phyloP scores from a whole-genome alignment of 257 asterid species.

The Orobanche coerulescens region DNA sequence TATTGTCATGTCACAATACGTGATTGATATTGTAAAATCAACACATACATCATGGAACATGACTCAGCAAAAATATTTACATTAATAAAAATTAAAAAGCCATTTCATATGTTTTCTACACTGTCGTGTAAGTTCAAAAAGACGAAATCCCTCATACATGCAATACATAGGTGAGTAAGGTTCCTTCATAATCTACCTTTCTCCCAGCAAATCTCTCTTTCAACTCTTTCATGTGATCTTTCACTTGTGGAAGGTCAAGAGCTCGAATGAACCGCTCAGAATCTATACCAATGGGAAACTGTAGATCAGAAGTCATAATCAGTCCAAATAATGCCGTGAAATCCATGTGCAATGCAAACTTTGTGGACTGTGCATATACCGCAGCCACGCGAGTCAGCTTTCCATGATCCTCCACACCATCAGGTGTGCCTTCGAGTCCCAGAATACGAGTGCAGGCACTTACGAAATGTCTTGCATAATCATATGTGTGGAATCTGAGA shows the following conservation, averaged over 20 bases:
- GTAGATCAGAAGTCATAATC: constrained; percentile 33
- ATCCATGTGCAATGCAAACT: constrained; percentile 2
- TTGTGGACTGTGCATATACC: constrained; percentile 37
- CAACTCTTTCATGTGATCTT: constrained; percentile 64
- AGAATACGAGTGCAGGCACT: constrained; percentile 93
- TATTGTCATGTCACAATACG: too few relatives aligned
- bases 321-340: constrained; percentile 8
- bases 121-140: too few relatives aligned
- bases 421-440: constrained; percentile 96
- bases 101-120: too few relatives aligned
- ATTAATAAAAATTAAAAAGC: too few relatives aligned
- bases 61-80: too few relatives aligned
- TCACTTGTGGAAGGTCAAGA: constrained; percentile 67
- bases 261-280: constrained; percentile 86
- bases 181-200: constrained; percentile 57
- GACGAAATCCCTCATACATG: too few relatives aligned
- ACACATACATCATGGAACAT: too few relatives aligned
- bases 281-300: constrained; percentile 96
- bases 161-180: too few relatives aligned
- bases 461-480: constrained; percentile 87
- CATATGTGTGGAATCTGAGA: constrained; percentile 81
- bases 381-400: constrained; percentile 88
- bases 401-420: constrained; percentile 95
- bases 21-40: too few relatives aligned
- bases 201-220: constrained; percentile 80